Evolutionary conservation across 2,329 filamentous ascomycete genomes (phyloP).

Genomic region (Cercospora beticola): DNA sequence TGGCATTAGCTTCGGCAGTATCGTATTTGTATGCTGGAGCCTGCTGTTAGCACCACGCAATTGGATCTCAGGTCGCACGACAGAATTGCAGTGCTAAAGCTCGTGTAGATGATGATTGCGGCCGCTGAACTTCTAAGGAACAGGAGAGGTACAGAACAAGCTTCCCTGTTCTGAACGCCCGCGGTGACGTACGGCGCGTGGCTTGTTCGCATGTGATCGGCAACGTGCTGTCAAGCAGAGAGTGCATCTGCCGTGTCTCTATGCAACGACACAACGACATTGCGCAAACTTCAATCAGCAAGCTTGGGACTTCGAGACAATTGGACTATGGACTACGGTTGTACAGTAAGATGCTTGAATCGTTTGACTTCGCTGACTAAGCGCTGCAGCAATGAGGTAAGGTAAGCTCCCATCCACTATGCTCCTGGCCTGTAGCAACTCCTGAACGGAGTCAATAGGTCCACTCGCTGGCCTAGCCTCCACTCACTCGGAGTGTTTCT

Average conservation of each 20-base stretch:
- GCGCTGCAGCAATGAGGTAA: neutral
- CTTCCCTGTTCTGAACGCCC: slow-evolving; percentile 5
- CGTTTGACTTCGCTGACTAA: neutral
- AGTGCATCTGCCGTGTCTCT: neutral
- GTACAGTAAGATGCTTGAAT: neutral
- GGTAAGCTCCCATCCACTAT: neutral
- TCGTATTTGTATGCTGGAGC: neutral
- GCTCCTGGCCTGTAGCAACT: neutral
- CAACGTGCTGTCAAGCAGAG: neutral
- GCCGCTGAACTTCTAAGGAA: neutral
- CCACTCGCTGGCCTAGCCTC: neutral
- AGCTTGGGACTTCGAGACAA: neutral
- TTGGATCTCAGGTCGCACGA: neutral
- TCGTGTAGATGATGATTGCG: neutral
- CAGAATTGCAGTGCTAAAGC: neutral
- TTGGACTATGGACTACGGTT: neutral
- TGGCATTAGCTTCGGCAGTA: neutral
- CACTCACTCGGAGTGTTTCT: neutral
- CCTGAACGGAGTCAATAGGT: neutral
- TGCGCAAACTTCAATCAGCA: neutral
- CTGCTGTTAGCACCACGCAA: neutral
- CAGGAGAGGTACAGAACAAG: neutral
- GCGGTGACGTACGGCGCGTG: slow-evolving; percentile 2
- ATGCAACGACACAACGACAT: neutral
- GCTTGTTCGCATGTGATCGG: neutral